Conservation (phyloP, 495 filamentous ascomycete species). For the Xylona heveae region DNA sequence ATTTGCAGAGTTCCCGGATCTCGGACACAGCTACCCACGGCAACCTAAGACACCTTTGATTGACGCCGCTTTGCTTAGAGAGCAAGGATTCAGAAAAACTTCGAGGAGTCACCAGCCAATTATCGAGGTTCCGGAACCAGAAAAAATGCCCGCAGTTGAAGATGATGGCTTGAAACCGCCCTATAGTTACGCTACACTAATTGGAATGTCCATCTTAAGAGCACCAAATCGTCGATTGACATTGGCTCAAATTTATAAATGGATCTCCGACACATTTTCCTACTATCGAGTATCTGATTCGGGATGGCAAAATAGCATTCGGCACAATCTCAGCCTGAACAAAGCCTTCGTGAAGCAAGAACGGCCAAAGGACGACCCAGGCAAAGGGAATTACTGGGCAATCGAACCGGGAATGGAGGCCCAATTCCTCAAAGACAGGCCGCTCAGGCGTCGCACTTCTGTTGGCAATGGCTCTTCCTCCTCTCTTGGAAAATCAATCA, state of each 20-base stretch:
- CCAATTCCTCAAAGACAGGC: conserved; percentile 75
- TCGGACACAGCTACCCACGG: conserved; percentile 35
- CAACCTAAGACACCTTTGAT: conserved; percentile 44
- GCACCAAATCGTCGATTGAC: conserved; percentile 69
- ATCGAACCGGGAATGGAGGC: conserved; percentile 75
- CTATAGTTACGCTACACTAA: conserved; percentile 86
- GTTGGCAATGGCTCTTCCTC: conserved; percentile 15
- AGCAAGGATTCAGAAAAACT: conserved; percentile 42
- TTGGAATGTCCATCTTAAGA: conserved; percentile 90
- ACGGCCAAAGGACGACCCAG: conserved; percentile 88
- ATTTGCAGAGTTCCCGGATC: conserved; percentile 29
- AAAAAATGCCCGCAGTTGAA: conserved; percentile 56
- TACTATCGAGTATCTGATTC: conserved; percentile 68
- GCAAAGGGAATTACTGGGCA: conserved; percentile 97
- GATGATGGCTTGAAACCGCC: conserved; percentile 80
- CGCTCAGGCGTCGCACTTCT: conserved; percentile 6
- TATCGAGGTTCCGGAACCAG: conserved; percentile 40
- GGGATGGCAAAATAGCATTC: conserved; percentile 97
- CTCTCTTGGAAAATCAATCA: too few species aligned
- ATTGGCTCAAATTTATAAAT: conserved; percentile 95
- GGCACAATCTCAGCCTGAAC: conserved; percentile 93
- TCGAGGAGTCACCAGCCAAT: conserved; percentile 20
- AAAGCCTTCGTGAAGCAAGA: conserved; percentile 96
- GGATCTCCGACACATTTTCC: conserved; percentile 85
- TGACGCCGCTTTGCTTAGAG: conserved; percentile 55